Percentiles rank a stretch among this genome's conserved stretches.
phyloP scores from a whole-genome alignment of 1,139 yeast genomes.

The Candida sanyaensis region DNA sequence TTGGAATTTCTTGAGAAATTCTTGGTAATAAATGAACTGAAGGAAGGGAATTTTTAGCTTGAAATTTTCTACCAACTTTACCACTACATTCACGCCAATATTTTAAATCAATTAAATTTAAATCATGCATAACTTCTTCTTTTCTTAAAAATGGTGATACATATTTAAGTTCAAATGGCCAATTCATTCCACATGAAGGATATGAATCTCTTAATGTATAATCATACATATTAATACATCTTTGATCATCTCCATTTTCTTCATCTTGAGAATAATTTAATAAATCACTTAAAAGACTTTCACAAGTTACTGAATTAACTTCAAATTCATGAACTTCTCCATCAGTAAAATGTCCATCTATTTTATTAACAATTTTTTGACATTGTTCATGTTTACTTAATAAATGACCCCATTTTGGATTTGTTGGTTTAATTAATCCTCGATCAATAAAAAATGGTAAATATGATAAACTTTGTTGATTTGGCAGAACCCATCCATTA shows the following conservation, averaged over 20 bases:
- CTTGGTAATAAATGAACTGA: constrained; percentile 67
- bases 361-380: constrained; percentile 50
- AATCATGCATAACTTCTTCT: constrained; percentile 55
- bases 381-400: constrained; percentile 60
- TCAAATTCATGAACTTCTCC: constrained; percentile 26
- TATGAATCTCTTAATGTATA: constrained; percentile 66
- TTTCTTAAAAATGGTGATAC: constrained; percentile 63
- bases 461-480: constrained; percentile 78
- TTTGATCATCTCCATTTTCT: constrained; percentile 30
- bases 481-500: constrained; percentile 96
- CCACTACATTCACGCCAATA: constrained; percentile 80
- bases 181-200: constrained; percentile 90
- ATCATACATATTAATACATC: constrained; percentile 85
- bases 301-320: constrained; percentile 48
- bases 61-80: constrained; percentile 54
- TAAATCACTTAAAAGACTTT: constrained; percentile 40
- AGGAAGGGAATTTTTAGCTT: constrained; percentile 56
- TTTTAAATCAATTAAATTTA: constrained; percentile 50
- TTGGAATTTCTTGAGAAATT: constrained; percentile 59
- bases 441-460: constrained; percentile 68
- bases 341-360: constrained; percentile 26
- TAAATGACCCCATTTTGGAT: constrained; percentile 41
- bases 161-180: constrained; percentile 77
- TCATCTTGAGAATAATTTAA: constrained; percentile 36
- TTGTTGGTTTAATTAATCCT: constrained; percentile 50